Evolutionary conservation across 2,329 filamentous ascomycete genomes (phyloP).

Genomic region (Alternaria ethzedia): DNA sequence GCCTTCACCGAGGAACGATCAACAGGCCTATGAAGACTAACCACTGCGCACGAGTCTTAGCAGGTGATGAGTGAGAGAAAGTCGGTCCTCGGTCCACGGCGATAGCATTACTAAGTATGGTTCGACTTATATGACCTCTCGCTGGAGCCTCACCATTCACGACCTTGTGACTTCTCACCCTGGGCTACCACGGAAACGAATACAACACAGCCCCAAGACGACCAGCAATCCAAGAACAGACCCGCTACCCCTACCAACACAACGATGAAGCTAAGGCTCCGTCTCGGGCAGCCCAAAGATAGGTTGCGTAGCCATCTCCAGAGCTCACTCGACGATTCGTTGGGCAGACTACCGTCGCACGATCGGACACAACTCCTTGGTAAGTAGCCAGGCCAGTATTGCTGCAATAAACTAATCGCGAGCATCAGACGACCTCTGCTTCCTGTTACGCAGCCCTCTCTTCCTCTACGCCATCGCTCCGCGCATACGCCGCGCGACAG

Average conservation of each 20-base stretch:
- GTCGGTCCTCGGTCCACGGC: background rate
- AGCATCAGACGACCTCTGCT: conserved; percentile 10
- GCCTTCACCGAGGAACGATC: too few relatives aligned
- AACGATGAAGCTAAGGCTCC: background rate
- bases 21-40: background rate
- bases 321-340: conserved; percentile 5
- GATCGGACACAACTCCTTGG: conserved; percentile 11
- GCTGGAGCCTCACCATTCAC: too few relatives aligned
- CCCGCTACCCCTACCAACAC: too few relatives aligned
- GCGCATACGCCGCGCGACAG: background rate
- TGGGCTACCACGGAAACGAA: background rate
- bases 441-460: conserved; percentile 11
- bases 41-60: background rate
- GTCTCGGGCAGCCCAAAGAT: background rate
- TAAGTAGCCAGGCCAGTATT: background rate
- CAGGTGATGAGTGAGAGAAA: background rate
- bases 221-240: too few relatives aligned
- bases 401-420: background rate
- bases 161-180: background rate
- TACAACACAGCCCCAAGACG: background rate
- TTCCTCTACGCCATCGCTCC: conserved; percentile 12
- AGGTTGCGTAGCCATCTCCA: conserved; percentile 6
- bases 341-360: conserved; percentile 4
- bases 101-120: background rate
- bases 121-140: background rate